phyloP scores from a whole-genome alignment of 306 rosid species.

The Castanopsis chinensis region DNA sequence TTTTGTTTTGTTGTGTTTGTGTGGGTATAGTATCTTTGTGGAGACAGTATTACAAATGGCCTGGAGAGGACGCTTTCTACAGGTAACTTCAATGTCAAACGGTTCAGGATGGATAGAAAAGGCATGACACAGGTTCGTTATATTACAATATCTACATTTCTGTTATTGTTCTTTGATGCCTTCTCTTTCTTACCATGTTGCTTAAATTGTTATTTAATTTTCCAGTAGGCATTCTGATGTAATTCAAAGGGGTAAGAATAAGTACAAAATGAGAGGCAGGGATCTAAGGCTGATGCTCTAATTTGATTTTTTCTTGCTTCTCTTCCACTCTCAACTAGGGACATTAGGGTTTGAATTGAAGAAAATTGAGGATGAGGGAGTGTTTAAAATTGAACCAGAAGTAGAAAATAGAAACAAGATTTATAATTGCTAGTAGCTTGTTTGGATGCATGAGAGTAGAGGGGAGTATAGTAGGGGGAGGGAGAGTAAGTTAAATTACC shows the following conservation, averaged over 20 bases:
- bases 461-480: no score
- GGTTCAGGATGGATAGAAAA: constrained; percentile 81
- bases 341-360: not conserved
- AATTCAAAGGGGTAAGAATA: not conserved
- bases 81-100: constrained; percentile 74
- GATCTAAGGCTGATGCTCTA: not conserved
- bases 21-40: constrained; percentile 28
- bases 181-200: not conserved
- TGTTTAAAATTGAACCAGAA: not conserved
- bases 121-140: constrained; percentile 89
- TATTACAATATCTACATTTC: not conserved
- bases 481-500: no score
- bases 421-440: not conserved
- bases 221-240: not conserved
- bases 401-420: not conserved
- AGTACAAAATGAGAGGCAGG: not conserved
- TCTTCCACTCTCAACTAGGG: not conserved
- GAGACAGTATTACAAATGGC: constrained; percentile 46
- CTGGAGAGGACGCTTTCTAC: constrained; percentile 88
- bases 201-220: not conserved
- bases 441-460: no score
- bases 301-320: not conserved
- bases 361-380: not conserved
- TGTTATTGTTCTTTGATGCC: not conserved
- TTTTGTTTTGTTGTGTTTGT: not conserved